Conservation (phyloP, 1,284 basidiomycete genomes). For the Neonothopanus nambi region DNA sequence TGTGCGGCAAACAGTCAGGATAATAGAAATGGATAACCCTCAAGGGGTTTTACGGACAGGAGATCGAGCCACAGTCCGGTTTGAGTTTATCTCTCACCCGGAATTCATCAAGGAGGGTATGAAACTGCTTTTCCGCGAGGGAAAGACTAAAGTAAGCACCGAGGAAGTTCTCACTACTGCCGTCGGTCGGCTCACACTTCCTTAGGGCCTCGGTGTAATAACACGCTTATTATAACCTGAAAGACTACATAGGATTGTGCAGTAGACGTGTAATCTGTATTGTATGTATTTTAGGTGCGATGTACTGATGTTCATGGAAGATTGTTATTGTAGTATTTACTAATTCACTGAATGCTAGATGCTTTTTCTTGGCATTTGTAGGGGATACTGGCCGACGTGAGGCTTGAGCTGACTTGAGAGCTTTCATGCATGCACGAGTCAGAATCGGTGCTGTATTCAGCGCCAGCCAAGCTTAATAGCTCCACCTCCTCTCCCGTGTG, state of each 20-base stretch:
- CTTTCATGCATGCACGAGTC: too few relatives aligned
- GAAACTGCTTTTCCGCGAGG: conserved; percentile 89
- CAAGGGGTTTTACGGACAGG: conserved; percentile 88
- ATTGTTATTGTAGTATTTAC: background rate
- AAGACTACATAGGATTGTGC: background rate
- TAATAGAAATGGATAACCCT: conserved; percentile 86
- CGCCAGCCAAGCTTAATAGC: too few relatives aligned
- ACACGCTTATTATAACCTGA: conserved; percentile 35
- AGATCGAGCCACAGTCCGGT: conserved; percentile 86
- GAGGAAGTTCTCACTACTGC: background rate
- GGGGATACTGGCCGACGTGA: too few relatives aligned
- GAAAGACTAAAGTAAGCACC: conserved; percentile 79
- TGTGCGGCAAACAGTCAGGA: conserved; percentile 87
- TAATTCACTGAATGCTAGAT: too few relatives aligned
- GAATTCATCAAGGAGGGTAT: conserved; percentile 92
- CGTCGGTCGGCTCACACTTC: conserved; percentile 3
- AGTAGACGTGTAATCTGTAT: background rate
- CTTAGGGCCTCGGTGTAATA: conserved; percentile 44
- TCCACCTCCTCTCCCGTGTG: too few relatives aligned
- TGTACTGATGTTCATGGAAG: conserved; percentile 15
- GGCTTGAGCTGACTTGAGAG: too few relatives aligned
- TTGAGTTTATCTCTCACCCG: conserved; percentile 88
- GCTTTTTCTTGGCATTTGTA: too few relatives aligned
- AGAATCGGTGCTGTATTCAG: too few relatives aligned
- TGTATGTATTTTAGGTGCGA: conserved; percentile 1